Evolutionary conservation across 495 filamentous ascomycete genomes (phyloP).

Genomic region (Xylaria castorea): DNA sequence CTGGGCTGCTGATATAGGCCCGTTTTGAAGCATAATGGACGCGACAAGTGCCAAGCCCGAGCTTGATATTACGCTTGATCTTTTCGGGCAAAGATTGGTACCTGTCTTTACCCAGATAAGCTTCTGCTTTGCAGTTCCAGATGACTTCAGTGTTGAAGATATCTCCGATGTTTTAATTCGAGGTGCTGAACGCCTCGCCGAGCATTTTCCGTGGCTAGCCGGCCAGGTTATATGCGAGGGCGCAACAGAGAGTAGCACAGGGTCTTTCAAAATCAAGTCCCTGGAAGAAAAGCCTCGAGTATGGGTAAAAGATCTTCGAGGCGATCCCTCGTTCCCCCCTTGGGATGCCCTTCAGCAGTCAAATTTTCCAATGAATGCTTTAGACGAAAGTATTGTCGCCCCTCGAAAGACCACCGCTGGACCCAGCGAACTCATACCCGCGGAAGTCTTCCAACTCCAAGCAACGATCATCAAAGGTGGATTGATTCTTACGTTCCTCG

Average conservation of each 20-base stretch:
- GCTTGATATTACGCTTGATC: constrained; percentile 9
- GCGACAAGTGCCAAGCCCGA: background rate
- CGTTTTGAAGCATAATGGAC: background rate
- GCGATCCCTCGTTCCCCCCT: background rate
- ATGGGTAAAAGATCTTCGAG: background rate
- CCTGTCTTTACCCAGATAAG: constrained; percentile 6
- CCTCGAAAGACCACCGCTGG: background rate
- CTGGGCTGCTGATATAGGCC: background rate
- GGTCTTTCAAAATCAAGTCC: constrained; percentile 51
- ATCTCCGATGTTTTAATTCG: background rate
- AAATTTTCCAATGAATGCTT: background rate
- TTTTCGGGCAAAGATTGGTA: constrained; percentile 6
- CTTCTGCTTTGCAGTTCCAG: constrained; percentile 1
- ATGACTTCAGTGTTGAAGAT: background rate
- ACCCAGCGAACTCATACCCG: constrained; percentile 24
- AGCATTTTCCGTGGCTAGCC: constrained; percentile 61
- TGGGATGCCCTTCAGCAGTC: background rate
- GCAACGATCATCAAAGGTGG: constrained; percentile 60
- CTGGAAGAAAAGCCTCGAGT: constrained; percentile 1
- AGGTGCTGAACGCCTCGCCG: constrained; percentile 26
- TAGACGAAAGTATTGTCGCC: constrained; percentile 8
- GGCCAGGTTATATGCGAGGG: constrained; percentile 58
- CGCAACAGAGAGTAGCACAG: constrained; percentile 42
- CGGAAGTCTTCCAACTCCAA: constrained; percentile 57
- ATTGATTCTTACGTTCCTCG: constrained; percentile 55